Evolutionary conservation across 352 stramenopile genomes (phyloP).

Genomic region (Pythium brassicae): DNA sequence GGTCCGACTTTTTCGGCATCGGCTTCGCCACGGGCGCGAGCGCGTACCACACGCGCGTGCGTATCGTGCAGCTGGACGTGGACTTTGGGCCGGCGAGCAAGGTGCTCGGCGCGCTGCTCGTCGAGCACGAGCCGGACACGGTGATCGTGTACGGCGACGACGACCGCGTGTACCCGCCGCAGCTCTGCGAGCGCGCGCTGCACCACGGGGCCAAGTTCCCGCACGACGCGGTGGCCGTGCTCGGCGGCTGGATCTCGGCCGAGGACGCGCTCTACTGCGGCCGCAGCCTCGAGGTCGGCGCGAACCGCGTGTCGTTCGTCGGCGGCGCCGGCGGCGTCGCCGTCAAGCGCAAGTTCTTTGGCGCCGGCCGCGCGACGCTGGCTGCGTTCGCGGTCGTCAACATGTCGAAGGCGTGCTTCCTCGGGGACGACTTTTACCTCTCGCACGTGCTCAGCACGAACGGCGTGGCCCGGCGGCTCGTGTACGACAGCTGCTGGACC

Average conservation of each 20-base stretch:
- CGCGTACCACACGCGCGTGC: conserved; percentile 29
- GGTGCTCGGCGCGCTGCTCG: conserved; percentile 40
- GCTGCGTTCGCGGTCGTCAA: conserved; percentile 36
- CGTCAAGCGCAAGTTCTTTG: conserved; percentile 49
- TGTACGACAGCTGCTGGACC: conserved; percentile 53
- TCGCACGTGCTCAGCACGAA: conserved; percentile 42
- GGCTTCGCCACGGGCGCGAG: conserved; percentile 29
- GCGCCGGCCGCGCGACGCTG: conserved; percentile 21
- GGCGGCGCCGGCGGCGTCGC: conserved; percentile 45
- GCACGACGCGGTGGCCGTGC: conserved; percentile 38
- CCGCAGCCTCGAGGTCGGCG: conserved; percentile 37
- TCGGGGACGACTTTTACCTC: conserved; percentile 53
- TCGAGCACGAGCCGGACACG: conserved; percentile 50
- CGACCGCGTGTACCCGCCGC: conserved; percentile 32
- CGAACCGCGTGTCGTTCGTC: conserved; percentile 52
- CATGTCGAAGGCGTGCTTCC: conserved; percentile 41
- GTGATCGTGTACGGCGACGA: conserved; percentile 62
- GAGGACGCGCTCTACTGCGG: conserved; percentile 50
- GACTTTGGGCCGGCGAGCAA: conserved; percentile 56
- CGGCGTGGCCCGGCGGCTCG: conserved; percentile 31
- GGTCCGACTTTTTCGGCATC: conserved; percentile 25
- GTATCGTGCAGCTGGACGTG: conserved; percentile 36
- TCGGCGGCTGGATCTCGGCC: conserved; percentile 45
- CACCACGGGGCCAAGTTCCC: conserved; percentile 46
- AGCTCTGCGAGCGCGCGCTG: conserved; percentile 34